A percentile compares a stretch with the other conserved stretches of the same genome.
Evolutionary conservation across 2,329 filamentous ascomycete genomes (phyloP).

Genomic region (Penicillium sp.): DNA sequence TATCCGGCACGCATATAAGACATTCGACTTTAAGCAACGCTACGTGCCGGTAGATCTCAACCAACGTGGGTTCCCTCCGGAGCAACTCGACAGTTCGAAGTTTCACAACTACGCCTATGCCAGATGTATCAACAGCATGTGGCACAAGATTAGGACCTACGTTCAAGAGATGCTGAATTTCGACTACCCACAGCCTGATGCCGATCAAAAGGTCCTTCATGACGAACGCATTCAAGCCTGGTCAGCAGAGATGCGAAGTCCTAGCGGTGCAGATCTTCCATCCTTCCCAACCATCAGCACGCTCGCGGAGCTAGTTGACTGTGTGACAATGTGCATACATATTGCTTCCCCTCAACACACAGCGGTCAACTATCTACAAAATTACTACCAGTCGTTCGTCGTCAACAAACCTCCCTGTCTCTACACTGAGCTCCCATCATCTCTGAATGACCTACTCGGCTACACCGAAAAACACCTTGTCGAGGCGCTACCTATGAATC

Average conservation of each 20-base stretch:
- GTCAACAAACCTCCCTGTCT: conserved; percentile 9
- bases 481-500: conserved; percentile 5
- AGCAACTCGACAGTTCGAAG: conserved; percentile 6
- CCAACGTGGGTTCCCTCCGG: conserved; percentile 7
- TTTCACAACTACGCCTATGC: conserved; percentile 12
- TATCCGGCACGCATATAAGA: conserved; percentile 3
- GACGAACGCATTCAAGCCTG: conserved; percentile 7
- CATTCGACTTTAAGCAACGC: conserved; percentile 5
- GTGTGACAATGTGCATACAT: conserved; percentile 13
- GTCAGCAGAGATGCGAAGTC: conserved; percentile 2
- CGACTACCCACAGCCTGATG: background rate
- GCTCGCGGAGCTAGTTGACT: conserved; percentile 5
- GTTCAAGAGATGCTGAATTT: conserved; percentile 4
- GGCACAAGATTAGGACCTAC: conserved; percentile 8
- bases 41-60: conserved; percentile 10
- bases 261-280: background rate
- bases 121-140: conserved; percentile 12
- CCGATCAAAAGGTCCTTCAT: background rate
- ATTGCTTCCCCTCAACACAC: conserved; percentile 11
- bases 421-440: background rate
- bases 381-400: conserved; percentile 11
- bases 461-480: conserved; percentile 5
- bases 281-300: conserved; percentile 1
- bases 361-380: conserved; percentile 11
- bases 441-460: background rate